Conservation (phyloP, 2,329 filamentous ascomycete genomes). For the Scedosporium minutisporum region DNA sequence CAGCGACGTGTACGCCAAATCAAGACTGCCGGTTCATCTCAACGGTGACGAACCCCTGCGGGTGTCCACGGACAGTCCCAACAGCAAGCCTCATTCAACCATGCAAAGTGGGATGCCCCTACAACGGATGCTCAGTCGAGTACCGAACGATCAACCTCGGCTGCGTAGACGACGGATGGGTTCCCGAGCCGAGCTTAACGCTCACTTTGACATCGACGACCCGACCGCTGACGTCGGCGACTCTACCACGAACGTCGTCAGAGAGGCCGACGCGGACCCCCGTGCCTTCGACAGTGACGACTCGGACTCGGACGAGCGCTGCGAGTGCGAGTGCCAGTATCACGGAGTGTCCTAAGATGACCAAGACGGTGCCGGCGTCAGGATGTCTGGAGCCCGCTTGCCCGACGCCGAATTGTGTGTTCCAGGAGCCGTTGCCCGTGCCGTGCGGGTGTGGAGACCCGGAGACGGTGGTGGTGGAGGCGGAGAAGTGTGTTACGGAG, state of each 20-base stretch:
- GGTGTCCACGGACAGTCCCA: background rate
- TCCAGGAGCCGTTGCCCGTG: slow-evolving; percentile 1
- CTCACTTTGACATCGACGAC: background rate
- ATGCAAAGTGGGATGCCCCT: background rate
- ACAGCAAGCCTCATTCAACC: slow-evolving; percentile 1
- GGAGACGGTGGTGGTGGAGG: slow-evolving; percentile 4
- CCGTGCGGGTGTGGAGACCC: background rate
- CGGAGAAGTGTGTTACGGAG: slow-evolving; percentile 1
- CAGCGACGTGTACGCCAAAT: background rate
- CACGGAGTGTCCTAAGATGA: slow-evolving; percentile 1
- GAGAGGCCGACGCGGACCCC: background rate
- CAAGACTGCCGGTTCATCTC: slow-evolving; percentile 1
- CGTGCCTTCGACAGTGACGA: background rate
- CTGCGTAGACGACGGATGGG: background rate
- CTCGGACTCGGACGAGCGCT: background rate
- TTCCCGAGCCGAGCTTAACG: background rate
- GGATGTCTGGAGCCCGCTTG: background rate
- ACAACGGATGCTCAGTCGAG: background rate
- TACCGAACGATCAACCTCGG: background rate
- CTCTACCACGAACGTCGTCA: background rate
- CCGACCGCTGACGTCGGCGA: background rate
- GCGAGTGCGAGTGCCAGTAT: background rate
- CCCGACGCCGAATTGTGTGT: background rate
- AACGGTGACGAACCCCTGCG: slow-evolving; percentile 3
- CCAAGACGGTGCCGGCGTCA: background rate